Base-by-base conservation (phyloP, 257 asterid genomes). In the Solanum habrochaites region DNA sequence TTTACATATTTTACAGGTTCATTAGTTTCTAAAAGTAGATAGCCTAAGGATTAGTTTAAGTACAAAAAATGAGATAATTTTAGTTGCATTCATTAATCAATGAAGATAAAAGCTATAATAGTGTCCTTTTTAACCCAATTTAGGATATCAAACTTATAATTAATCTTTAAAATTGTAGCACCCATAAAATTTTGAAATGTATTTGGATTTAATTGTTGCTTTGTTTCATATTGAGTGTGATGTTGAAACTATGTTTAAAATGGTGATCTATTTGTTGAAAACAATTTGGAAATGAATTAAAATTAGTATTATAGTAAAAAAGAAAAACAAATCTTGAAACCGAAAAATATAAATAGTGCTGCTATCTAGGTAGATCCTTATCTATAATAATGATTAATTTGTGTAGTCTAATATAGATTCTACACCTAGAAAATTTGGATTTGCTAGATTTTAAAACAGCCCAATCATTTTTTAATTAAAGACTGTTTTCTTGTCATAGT, bases 371-470 rank as follows among this genome's bases (percentile, higher is more conserved):
- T 56, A 56, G 64, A 20, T 2, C n/a, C 18, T 16, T 6, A 16
- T n/a, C n/a, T 52, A 52, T 52, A 0, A 0, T 6, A 0, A 0
- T 52, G n/a, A 0, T 52, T 52, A 52, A n/a, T n/a, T n/a, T n/a
- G n/a, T n/a, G n/a, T n/a, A n/a, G n/a, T n/a, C n/a, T n/a, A n/a
- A n/a, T n/a, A n/a, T n/a, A n/a, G n/a, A n/a, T n/a, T n/a, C n/a
- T n/a, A 52, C 62, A 52, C 62, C 62, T 9, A 6, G 16, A 52
- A 23, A 16, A 6, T 16, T 52, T 52, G 7, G 7, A 16, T 1
- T 52, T 52, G 23, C 23, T 6, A 52, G 62, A 52, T 52, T 42
- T 47, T 52, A 52, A n/a, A n/a, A 52, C 62, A n/a, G n/a, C 62
- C 62, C 62, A 52, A 52, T 1, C 62, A 52, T 16, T 49, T 52